A percentile compares a stretch with the other conserved stretches of the same genome.
phyloP scores from a whole-genome alignment of 768 basidiomycete genomes.

The Russula olivacea region DNA sequence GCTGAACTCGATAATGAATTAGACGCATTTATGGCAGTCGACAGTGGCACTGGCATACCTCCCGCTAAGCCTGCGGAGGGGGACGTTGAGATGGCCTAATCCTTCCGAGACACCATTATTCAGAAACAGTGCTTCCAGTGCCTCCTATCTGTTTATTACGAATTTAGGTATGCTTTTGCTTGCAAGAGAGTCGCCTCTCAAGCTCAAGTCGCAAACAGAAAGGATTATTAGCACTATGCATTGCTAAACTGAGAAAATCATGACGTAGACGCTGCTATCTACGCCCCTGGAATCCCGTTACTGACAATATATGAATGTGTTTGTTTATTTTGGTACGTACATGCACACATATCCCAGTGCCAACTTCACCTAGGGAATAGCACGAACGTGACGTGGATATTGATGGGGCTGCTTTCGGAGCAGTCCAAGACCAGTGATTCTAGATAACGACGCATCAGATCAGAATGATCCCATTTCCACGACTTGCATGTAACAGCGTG shows the following conservation, averaged over 20 bases:
- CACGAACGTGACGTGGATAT: too few relatives aligned
- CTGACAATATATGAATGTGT: too few relatives aligned
- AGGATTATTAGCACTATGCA: not conserved
- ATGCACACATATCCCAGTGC: too few relatives aligned
- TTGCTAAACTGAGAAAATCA: too few relatives aligned
- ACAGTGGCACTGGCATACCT: constrained; percentile 16
- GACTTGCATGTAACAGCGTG: too few relatives aligned
- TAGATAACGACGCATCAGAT: too few relatives aligned
- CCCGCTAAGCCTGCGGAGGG: constrained; percentile 11
- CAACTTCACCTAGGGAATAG: too few relatives aligned
- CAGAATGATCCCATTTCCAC: too few relatives aligned
- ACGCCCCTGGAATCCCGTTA: not conserved
- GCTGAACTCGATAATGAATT: constrained; percentile 85
- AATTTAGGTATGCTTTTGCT: not conserved
- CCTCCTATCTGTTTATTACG: constrained; percentile 5
- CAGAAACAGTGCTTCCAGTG: not conserved
- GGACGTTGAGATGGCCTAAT: constrained; percentile 15
- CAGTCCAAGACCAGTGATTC: too few relatives aligned
- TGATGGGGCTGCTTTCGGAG: too few relatives aligned
- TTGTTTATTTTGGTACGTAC: too few relatives aligned
- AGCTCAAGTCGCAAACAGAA: not conserved
- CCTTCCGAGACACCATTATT: not conserved
- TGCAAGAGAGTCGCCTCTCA: not conserved
- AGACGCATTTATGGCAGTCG: constrained; percentile 77
- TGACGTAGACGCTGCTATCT: too few relatives aligned